phyloP scores from a whole-genome alignment of 352 stramenopile species.

The Globisporangium acanthophoron region DNA sequence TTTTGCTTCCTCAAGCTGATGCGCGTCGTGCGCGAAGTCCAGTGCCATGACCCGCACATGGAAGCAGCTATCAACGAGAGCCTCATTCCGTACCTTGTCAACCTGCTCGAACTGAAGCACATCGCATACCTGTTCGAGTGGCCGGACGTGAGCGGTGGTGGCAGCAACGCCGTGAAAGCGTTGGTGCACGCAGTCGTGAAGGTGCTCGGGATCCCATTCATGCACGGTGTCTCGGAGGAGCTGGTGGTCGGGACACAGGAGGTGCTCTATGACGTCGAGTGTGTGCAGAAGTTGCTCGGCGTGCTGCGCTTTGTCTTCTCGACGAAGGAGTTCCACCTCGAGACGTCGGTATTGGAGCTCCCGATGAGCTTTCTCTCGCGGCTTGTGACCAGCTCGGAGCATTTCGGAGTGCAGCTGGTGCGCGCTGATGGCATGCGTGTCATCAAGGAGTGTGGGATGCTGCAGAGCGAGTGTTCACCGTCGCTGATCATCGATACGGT shows the following conservation, averaged over 20 bases:
- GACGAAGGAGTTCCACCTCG: slow-evolving; percentile 42
- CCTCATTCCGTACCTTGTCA: slow-evolving; percentile 51
- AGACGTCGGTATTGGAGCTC: slow-evolving; percentile 55
- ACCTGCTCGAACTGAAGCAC: slow-evolving; percentile 48
- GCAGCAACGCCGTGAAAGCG: slow-evolving; percentile 73
- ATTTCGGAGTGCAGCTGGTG: slow-evolving; percentile 80
- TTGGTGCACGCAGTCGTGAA: slow-evolving; percentile 83
- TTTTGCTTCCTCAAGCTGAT: slow-evolving; percentile 84
- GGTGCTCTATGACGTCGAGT: slow-evolving; percentile 63
- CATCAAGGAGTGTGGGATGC: slow-evolving; percentile 68
- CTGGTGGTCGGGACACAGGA: slow-evolving; percentile 63
- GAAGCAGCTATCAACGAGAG: slow-evolving; percentile 50
- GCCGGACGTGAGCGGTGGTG: slow-evolving; percentile 74
- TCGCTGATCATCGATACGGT: slow-evolving; percentile 78
- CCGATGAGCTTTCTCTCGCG: slow-evolving; percentile 80
- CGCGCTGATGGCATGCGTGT: slow-evolving; percentile 53
- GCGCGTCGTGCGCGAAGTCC: slow-evolving; percentile 64
- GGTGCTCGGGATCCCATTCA: slow-evolving; percentile 76
- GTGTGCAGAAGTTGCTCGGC: slow-evolving; percentile 54
- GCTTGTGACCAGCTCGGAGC: slow-evolving; percentile 77
- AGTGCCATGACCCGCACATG: slow-evolving; percentile 32
- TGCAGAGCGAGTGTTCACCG: slow-evolving; percentile 32
- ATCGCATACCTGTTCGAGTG: slow-evolving; percentile 65
- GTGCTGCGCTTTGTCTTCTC: slow-evolving; percentile 64
- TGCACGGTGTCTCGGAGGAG: slow-evolving; percentile 58